Evolutionary conservation across 495 filamentous ascomycete genomes (phyloP).

Genomic region (Annulohypoxylon stygium): DNA sequence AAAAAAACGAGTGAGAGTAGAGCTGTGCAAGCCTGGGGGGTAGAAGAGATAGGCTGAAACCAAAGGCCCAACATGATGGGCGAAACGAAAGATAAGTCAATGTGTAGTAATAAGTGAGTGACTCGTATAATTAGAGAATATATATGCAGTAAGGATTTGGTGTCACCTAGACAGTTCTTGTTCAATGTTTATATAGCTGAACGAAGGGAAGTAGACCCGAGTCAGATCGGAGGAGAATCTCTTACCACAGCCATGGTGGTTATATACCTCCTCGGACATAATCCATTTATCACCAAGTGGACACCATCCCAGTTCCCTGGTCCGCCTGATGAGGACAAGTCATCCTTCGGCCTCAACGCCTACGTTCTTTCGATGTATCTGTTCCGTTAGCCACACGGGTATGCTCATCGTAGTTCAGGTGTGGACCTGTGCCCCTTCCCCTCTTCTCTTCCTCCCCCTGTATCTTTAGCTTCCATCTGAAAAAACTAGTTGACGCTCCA

Average conservation of each 20-base stretch:
- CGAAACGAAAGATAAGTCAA: neutral
- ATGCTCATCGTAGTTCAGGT: neutral
- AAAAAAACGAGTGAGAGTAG: neutral
- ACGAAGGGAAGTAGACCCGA: no score
- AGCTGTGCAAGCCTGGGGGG: neutral
- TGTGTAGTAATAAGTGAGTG: neutral
- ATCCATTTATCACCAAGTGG: neutral
- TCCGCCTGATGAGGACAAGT: neutral
- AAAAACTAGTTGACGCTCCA: neutral
- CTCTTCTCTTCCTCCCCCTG: neutral
- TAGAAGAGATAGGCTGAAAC: neutral
- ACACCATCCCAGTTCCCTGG: neutral
- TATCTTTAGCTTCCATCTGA: neutral
- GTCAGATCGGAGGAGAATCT: neutral
- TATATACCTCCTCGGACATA: neutral
- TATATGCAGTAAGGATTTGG: neutral
- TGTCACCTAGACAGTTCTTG: neutral
- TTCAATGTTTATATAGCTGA: neutral
- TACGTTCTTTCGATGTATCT: neutral
- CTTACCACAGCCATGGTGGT: neutral
- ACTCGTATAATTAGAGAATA: neutral
- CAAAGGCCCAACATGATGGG: slow-evolving; percentile 1
- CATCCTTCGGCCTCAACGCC: neutral
- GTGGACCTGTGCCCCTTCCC: slow-evolving; percentile 8
- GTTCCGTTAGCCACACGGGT: neutral